Percentiles rank a stretch among this genome's conserved stretches.
Conservation (phyloP, 164 flowering plant species). For the Umbellularia californica region DNA sequence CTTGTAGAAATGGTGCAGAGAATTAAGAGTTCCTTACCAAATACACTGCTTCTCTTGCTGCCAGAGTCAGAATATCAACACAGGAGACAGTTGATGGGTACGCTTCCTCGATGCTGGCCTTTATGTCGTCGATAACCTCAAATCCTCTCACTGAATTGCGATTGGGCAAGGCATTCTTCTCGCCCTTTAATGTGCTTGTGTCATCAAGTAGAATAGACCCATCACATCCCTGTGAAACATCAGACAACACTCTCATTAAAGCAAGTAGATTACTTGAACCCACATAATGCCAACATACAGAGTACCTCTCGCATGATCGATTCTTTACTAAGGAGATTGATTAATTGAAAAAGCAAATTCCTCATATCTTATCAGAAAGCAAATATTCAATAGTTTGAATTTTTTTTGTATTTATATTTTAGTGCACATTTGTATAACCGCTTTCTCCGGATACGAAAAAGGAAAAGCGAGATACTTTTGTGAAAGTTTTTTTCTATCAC, state of each 20-base stretch:
- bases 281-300: too few relatives aligned
- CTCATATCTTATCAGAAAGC: too few relatives aligned
- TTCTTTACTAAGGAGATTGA: too few relatives aligned
- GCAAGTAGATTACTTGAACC: not conserved
- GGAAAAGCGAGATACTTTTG: too few relatives aligned
- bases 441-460: too few relatives aligned
- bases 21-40: slow-evolving; percentile 32
- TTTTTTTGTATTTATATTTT: too few relatives aligned
- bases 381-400: too few relatives aligned
- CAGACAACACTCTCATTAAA: not conserved
- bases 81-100: slow-evolving; percentile 92
- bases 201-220: slow-evolving; percentile 22
- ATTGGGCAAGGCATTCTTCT: slow-evolving; percentile 23
- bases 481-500: too few relatives aligned
- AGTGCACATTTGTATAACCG: too few relatives aligned
- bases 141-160: slow-evolving; percentile 19
- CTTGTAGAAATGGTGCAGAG: not conserved
- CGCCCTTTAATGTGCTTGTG: slow-evolving; percentile 15
- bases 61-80: slow-evolving; percentile 79
- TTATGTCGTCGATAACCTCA: slow-evolving; percentile 85
- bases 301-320: too few relatives aligned
- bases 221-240: slow-evolving; percentile 21
- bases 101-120: slow-evolving; percentile 68
- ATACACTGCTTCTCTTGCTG: slow-evolving; percentile 86
- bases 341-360: too few relatives aligned